Evolutionary conservation across 1,284 basidiomycete genomes (phyloP).

Genomic region (Heterobasidion irregulare): DNA sequence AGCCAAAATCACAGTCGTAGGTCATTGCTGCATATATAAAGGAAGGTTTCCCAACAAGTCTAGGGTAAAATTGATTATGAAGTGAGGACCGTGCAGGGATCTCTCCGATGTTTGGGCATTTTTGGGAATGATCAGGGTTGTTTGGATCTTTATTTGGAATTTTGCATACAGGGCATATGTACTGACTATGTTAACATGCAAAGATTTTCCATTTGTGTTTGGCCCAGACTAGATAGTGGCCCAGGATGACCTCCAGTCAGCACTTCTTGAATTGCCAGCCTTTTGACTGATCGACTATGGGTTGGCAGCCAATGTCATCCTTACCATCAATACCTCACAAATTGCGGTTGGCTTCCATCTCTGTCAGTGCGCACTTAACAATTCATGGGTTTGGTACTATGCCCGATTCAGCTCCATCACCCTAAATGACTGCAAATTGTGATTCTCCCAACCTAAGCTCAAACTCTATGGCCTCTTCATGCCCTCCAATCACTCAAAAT

Average conservation of each 20-base stretch:
- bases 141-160: constrained; percentile 14
- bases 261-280: constrained; percentile 12
- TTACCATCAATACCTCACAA: too few relatives aligned
- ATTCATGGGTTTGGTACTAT: too few relatives aligned
- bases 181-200: constrained; percentile 9
- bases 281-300: too few relatives aligned
- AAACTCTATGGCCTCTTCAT: too few relatives aligned
- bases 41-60: constrained; percentile 12
- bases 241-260: constrained; percentile 13
- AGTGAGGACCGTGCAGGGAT: constrained; percentile 14
- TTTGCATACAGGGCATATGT: constrained; percentile 9
- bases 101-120: constrained; percentile 5
- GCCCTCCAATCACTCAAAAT: too few relatives aligned
- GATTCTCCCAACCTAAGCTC: too few relatives aligned
- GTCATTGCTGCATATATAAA: constrained; percentile 19
- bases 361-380: too few relatives aligned
- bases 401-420: too few relatives aligned
- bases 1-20: constrained; percentile 16
- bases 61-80: constrained; percentile 8
- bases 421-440: too few relatives aligned
- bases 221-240: constrained; percentile 10
- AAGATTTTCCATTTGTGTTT: constrained; percentile 12
- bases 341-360: too few relatives aligned
- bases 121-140: constrained; percentile 10
- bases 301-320: too few relatives aligned